Base-by-base conservation (phyloP, 371 early-diverging fungal species). In the Zancudomyces culisetae region DNA sequence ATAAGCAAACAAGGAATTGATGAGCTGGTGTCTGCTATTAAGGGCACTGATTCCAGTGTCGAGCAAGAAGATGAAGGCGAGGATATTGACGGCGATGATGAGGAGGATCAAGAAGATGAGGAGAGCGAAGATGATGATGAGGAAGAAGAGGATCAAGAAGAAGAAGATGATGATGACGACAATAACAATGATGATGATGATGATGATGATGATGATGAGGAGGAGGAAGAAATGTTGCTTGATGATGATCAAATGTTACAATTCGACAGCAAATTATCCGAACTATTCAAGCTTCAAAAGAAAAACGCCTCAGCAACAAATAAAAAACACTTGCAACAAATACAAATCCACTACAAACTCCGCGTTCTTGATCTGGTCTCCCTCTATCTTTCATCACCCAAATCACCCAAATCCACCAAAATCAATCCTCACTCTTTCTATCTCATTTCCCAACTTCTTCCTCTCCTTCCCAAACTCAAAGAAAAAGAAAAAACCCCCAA, bases 221-320 rank as follows among this genome's bases (percentile, higher is more conserved):
- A 57, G 43, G 76, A 74, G 23, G 81, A 79, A 12, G 81, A 79
- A 42, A 81, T 79, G 55, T 69, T 72, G 21, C 61, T 85, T 48
- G 83, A 80, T 54, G 95, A 94, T 60, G 90, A 90, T 52, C 78
- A 87, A 49, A 94, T 94, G 95, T 78, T 70, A 54, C 81, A 73
- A 10, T 90, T 89, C 67, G 95, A 94, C 63, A 80, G 78, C 42
- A 91, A 91, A 63, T 67, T 94, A 50, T 81, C 80, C 10, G 89
- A 83, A 60, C 85, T 92, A 39, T 94, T 94, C 65, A 60, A 56
- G 27, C 66, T 74, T 47, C 58, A 69, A 50, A 83, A 78, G 66
- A 77, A 79, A 59, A 71, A 80, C n/a, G n/a, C n/a, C n/a, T n/a
- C n/a, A 63, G 84, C 83, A 73, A 58, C 70, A 27, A 77, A 80